These are phyloP conservation scores for Houttuynia cordata DNA, from an alignment of 164 flowering plant species.

Conservation along the genomic window DNA sequence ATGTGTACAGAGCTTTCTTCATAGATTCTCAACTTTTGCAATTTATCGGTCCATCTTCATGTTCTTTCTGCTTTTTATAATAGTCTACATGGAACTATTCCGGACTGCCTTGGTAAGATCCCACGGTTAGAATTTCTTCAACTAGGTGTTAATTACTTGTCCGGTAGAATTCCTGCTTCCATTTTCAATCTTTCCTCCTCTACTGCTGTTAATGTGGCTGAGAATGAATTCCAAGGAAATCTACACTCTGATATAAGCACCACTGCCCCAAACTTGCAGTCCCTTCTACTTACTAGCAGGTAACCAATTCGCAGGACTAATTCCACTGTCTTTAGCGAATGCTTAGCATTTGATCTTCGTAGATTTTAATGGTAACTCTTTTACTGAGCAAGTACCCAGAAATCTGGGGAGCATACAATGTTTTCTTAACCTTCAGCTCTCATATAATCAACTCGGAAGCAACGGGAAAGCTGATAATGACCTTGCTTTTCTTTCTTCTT, in stretches of 20 bases:
- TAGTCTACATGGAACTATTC: conserved; percentile 21
- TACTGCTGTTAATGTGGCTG: conserved; percentile 11
- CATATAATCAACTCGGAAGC: background rate
- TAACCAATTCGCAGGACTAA: background rate
- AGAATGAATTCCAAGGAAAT: conserved; percentile 25
- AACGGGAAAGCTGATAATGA: background rate
- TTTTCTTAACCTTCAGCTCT: background rate
- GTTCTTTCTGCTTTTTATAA: conserved; percentile 11
- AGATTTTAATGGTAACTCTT: background rate
- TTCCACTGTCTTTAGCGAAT: conserved; percentile 6
- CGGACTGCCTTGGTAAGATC: conserved; percentile 19
- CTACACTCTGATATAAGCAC: conserved; percentile 9
- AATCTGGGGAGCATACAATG: conserved; percentile 1
- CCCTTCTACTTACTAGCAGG: background rate
- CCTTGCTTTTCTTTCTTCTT: conserved; percentile 1
- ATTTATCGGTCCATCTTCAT: conserved; percentile 19
- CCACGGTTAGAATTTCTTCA: conserved; percentile 16
- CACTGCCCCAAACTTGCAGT: conserved; percentile 16
- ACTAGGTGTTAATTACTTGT: conserved; percentile 21
- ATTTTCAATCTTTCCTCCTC: conserved; percentile 42
- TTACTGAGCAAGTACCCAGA: conserved; percentile 3
- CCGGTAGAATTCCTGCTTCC: conserved; percentile 29
- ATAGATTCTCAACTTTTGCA: too few species aligned
- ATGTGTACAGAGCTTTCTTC: too few species aligned
- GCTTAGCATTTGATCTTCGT: background rate